phyloP scores from a whole-genome alignment of 495 filamentous ascomycete species.

The Xylaria sp. region DNA sequence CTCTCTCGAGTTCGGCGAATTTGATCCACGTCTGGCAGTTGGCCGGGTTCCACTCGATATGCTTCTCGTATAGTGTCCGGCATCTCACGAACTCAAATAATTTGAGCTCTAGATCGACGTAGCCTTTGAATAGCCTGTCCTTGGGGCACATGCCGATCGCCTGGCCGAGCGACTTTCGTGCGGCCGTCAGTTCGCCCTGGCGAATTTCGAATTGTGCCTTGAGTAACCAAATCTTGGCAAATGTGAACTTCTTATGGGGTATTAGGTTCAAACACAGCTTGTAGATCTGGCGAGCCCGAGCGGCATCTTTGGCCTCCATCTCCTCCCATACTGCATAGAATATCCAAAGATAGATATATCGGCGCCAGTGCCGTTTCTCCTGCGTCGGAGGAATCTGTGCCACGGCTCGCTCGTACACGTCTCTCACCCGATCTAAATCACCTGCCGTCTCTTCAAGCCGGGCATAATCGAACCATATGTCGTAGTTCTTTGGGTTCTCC shows the following conservation, averaged over 20 bases:
- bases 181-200: slow-evolving; percentile 77
- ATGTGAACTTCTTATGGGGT: slow-evolving; percentile 96
- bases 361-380: slow-evolving; percentile 95
- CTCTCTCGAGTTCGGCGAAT: slow-evolving; percentile 90
- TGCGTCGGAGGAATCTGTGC: slow-evolving; percentile 94
- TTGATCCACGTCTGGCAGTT: slow-evolving; percentile 95
- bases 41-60: slow-evolving; percentile 85
- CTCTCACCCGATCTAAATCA: slow-evolving; percentile 80
- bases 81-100: slow-evolving; percentile 92
- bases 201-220: slow-evolving; percentile 94
- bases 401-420: slow-evolving; percentile 95
- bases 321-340: slow-evolving; percentile 98
- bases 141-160: slow-evolving; percentile 96
- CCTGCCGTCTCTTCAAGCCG: slow-evolving; percentile 85
- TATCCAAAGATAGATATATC: slow-evolving; percentile 97
- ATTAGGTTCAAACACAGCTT: slow-evolving; percentile 84
- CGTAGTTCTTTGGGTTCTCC: slow-evolving; percentile 93
- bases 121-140: slow-evolving; percentile 91
- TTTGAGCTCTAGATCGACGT: slow-evolving; percentile 89
- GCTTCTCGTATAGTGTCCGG: slow-evolving; percentile 90
- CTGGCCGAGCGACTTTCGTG: slow-evolving; percentile 85
- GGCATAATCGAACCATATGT: slow-evolving; percentile 95
- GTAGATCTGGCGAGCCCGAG: slow-evolving; percentile 89
- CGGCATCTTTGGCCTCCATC: slow-evolving; percentile 76
- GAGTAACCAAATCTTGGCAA: slow-evolving; percentile 94